Percentiles rank a stretch among this genome's conserved stretches.
Conservation (phyloP, 805 yeast species). For the Sungouiella thailandica region DNA sequence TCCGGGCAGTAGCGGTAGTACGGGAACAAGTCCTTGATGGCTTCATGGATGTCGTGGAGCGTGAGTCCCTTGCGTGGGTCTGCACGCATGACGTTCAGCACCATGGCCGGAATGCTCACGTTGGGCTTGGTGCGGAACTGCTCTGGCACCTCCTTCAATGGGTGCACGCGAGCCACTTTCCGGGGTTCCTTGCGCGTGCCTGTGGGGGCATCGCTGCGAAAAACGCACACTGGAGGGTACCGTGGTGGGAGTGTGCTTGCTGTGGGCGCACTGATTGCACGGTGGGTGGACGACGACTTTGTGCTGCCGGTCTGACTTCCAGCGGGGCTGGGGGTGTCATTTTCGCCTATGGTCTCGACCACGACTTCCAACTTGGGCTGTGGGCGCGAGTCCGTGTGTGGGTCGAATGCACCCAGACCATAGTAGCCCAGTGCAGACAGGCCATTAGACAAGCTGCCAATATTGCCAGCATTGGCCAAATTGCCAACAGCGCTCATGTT, state of each 20-base stretch:
- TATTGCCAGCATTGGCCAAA: background rate
- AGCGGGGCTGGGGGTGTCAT: constrained; percentile 20
- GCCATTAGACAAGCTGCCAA: background rate
- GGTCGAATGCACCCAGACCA: background rate
- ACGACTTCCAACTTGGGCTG: constrained; percentile 34
- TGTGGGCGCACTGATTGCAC: too few species aligned
- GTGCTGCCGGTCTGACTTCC: constrained; percentile 17
- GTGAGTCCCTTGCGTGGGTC: constrained; percentile 61
- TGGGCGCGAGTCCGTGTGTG: constrained; percentile 15
- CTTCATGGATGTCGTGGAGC: constrained; percentile 67
- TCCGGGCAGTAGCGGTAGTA: constrained; percentile 91
- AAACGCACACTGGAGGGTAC: constrained; percentile 26
- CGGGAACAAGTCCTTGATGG: constrained; percentile 83
- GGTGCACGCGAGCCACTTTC: constrained; percentile 56
- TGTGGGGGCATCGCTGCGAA: constrained; percentile 27
- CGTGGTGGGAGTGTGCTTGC: constrained; percentile 13
- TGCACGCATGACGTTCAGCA: constrained; percentile 71
- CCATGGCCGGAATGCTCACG: constrained; percentile 72
- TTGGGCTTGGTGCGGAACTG: constrained; percentile 83
- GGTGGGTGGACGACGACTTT: too few species aligned
- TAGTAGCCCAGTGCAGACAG: background rate
- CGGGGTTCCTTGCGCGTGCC: constrained; percentile 30
- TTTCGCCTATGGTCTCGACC: constrained; percentile 22
- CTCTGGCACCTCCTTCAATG: constrained; percentile 82
- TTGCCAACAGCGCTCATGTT: constrained; percentile 17